Percentiles rank a stretch among this genome's conserved stretches.
These are phyloP conservation scores for Umbelopsis sp. DNA, from an alignment of 192 early-diverging fungal species.

Conservation along the genomic window DNA sequence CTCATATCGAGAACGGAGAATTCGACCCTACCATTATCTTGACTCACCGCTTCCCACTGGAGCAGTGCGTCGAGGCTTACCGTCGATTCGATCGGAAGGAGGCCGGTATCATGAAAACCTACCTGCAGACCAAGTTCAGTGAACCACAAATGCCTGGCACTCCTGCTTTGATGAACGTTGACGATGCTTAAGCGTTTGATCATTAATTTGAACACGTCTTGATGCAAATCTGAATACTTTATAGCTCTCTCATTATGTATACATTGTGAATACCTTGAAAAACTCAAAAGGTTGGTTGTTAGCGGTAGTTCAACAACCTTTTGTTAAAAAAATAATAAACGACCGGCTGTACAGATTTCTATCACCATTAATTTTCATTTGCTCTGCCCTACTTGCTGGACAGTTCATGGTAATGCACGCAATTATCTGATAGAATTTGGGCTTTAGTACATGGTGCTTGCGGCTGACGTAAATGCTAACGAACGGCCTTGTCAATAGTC, in stretches of 20 bases:
- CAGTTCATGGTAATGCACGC: conserved; percentile 8
- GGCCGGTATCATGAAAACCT: conserved; percentile 53
- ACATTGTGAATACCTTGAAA: too few species aligned
- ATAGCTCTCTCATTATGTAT: too few species aligned
- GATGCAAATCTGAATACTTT: too few species aligned
- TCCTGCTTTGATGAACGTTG: conserved; percentile 38
- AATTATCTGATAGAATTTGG: neutral
- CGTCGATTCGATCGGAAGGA: conserved; percentile 49
- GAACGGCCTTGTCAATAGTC: neutral
- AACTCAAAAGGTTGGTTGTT: too few species aligned
- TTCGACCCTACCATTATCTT: conserved; percentile 52
- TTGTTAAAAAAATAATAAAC: too few species aligned
- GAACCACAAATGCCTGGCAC: conserved; percentile 21
- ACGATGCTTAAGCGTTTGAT: conserved; percentile 30
- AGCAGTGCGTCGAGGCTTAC: conserved; percentile 44
- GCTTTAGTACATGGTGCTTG: neutral
- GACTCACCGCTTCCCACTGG: conserved; percentile 47
- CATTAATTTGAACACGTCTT: neutral
- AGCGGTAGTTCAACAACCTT: too few species aligned
- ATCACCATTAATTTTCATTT: too few species aligned
- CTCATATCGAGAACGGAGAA: conserved; percentile 33
- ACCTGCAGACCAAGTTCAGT: conserved; percentile 30
- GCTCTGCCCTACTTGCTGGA: neutral
- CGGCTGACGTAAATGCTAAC: neutral
- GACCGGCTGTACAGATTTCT: too few species aligned